Evolutionary conservation across 2,329 filamentous ascomycete species (phyloP).

Genomic region (Teratosphaeria zuluensis): DNA sequence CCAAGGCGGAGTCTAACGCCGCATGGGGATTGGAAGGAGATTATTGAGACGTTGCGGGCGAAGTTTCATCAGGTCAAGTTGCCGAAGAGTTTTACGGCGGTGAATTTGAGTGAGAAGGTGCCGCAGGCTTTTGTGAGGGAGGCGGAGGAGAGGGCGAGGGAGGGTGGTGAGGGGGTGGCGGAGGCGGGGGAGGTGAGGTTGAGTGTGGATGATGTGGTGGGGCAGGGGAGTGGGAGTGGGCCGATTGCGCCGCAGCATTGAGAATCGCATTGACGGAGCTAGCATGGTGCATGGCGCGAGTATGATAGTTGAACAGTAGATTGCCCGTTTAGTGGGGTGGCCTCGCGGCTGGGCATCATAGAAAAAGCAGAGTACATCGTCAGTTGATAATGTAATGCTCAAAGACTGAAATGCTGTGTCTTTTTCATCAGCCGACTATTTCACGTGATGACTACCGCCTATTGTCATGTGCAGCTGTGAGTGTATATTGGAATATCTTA

Average conservation of each 20-base stretch:
- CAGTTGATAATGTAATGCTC: too few species aligned
- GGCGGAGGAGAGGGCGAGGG: constrained; percentile 1
- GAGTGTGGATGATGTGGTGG: constrained; percentile 6
- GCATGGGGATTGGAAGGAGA: constrained; percentile 89
- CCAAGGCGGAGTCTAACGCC: constrained; percentile 81
- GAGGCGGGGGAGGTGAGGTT: neutral
- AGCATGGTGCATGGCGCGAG: too few species aligned
- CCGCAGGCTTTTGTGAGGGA: constrained; percentile 32
- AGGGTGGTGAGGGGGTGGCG: constrained; percentile 3
- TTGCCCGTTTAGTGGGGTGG: neutral
- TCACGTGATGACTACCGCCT: too few species aligned
- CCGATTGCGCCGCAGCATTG: constrained; percentile 20
- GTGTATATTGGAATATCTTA: neutral
- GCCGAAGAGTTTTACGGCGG: constrained; percentile 42
- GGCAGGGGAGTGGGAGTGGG: neutral
- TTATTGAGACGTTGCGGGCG: constrained; percentile 88
- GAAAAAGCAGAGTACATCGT: too few species aligned
- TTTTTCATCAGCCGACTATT: too few species aligned
- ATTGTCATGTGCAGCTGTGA: neutral
- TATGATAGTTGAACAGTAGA: neutral
- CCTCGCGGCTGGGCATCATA: too few species aligned
- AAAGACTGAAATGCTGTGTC: too few species aligned
- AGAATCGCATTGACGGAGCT: too few species aligned
- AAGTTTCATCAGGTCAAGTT: constrained; percentile 73
- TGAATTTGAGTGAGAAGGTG: constrained; percentile 41